Evolutionary conservation across 495 filamentous ascomycete species (phyloP).

Genomic region (Xanthoparmelia taractica): DNA sequence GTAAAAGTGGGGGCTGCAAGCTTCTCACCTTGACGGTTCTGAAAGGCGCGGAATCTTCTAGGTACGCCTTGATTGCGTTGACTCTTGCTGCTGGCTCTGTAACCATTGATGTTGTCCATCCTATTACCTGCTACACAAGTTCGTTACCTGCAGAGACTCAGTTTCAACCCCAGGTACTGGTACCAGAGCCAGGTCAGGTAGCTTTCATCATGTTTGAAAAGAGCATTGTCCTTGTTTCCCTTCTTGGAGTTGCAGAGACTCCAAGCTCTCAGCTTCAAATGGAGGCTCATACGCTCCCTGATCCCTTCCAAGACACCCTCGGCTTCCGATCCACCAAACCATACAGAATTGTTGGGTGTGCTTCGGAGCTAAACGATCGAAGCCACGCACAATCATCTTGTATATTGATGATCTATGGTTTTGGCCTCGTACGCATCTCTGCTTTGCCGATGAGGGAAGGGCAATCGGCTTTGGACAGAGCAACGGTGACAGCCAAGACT

Average conservation of each 20-base stretch:
- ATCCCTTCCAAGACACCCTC: slow-evolving; percentile 74
- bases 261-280: slow-evolving; percentile 63
- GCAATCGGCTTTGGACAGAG: slow-evolving; percentile 30
- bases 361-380: slow-evolving; percentile 34
- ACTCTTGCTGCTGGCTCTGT: slow-evolving; percentile 24
- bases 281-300: slow-evolving; percentile 49
- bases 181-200: slow-evolving; percentile 66
- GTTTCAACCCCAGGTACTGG: slow-evolving; percentile 58
- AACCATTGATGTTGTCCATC: slow-evolving; percentile 48
- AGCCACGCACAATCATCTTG: slow-evolving; percentile 50
- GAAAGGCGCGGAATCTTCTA: slow-evolving; percentile 25
- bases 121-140: slow-evolving; percentile 54
- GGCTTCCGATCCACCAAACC: slow-evolving; percentile 61
- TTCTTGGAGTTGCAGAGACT: slow-evolving; percentile 49
- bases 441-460: slow-evolving; percentile 31
- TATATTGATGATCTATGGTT: slow-evolving; percentile 68
- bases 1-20: slow-evolving; percentile 22
- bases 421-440: slow-evolving; percentile 68
- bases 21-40: slow-evolving; percentile 31
- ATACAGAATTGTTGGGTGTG: slow-evolving; percentile 41
- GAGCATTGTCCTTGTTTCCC: slow-evolving; percentile 67
- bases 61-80: slow-evolving; percentile 46
- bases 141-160: slow-evolving; percentile 34
- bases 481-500: slow-evolving; percentile 62
- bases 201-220: slow-evolving; percentile 77